Conservation (phyloP, 2,329 filamentous ascomycete genomes). For the Colletotrichum lini region DNA sequence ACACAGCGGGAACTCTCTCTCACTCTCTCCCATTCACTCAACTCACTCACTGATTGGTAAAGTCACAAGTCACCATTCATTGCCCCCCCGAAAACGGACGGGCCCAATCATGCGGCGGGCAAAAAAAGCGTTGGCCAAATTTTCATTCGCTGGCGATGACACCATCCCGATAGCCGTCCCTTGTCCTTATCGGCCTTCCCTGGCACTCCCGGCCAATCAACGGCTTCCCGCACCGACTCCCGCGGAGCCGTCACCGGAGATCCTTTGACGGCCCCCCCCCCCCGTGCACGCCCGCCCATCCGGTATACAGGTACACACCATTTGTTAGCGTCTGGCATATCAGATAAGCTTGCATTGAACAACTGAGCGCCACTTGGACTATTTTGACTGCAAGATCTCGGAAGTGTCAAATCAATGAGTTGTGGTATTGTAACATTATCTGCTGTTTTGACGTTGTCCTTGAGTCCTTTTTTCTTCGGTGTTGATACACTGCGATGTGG, state of each 20-base stretch:
- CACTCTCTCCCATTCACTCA: not conserved
- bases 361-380: not conserved
- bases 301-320: too few relatives aligned
- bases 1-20: too few relatives aligned
- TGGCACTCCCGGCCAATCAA: constrained; percentile 41
- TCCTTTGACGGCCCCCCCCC: constrained; percentile 6
- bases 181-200: constrained; percentile 28
- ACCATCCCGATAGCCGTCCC: constrained; percentile 42
- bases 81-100: constrained; percentile 23
- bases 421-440: constrained; percentile 28
- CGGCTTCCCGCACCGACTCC: constrained; percentile 34
- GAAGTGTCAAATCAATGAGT: constrained; percentile 18
- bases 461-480: not conserved
- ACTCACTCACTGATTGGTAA: not conserved
- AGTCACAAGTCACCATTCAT: not conserved
- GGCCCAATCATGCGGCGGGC: constrained; percentile 39
- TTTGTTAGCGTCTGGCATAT: not conserved
- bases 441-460: not conserved
- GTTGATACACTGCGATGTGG: constrained; percentile 14
- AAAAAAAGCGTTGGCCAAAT: constrained; percentile 31
- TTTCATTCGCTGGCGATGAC: constrained; percentile 42
- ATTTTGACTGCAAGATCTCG: not conserved
- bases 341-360: constrained; percentile 2
- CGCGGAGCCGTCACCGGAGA: constrained; percentile 43
- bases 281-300: constrained; percentile 13